Evolutionary conservation across 805 yeast genomes (phyloP), one percentile per base, ranked within the genome.

Genomic region (Starmerella lactis-condensi): DNA sequence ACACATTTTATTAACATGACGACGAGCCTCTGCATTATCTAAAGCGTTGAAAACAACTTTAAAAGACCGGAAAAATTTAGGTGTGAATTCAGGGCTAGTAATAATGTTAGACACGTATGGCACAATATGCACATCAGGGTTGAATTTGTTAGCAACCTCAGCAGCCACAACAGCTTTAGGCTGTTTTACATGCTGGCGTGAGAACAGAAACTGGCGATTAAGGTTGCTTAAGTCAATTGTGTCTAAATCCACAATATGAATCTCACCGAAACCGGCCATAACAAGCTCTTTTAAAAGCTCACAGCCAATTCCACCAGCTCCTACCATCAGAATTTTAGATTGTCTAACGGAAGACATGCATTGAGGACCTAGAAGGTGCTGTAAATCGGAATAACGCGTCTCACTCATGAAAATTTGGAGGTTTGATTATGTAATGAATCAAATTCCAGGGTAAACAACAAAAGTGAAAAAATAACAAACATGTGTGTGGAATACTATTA

Each of bases 271-370:
- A 22, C 98, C 98, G 67, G 83, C 67, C 64, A 89, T 65, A 4
- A 95, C 94, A 93, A 96, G 83, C 48, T 82, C 89, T 56, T 89
- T 89, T 50, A 89, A 62, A 82, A 89, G 83, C 60, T 89, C 99
- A 61, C 98, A 89, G 22, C 99, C 99, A 60, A 89, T 89, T n/a
- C 98, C 99, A 51, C 99, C 99, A 1, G 95, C 83, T 22, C 99
- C 99, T 22, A 89, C 98, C 40, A 89, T 62, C 55, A 89, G 83
- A 2, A 83, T 79, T 15, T 37, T 38, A 8, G 46, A 28, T 2
- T 32, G 22, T 4, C 40, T 42, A 12, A 45, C 34, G 3, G 28
- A 16, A 4, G 26, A 16, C 10, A 42, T 34, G 3, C 44, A 34
- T 1, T 25, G 34, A 21, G 37, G 42, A 30, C 44, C 42, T 2